phyloP scores from a whole-genome alignment of 2,329 filamentous ascomycete species.

The Monosporascus sp. region DNA sequence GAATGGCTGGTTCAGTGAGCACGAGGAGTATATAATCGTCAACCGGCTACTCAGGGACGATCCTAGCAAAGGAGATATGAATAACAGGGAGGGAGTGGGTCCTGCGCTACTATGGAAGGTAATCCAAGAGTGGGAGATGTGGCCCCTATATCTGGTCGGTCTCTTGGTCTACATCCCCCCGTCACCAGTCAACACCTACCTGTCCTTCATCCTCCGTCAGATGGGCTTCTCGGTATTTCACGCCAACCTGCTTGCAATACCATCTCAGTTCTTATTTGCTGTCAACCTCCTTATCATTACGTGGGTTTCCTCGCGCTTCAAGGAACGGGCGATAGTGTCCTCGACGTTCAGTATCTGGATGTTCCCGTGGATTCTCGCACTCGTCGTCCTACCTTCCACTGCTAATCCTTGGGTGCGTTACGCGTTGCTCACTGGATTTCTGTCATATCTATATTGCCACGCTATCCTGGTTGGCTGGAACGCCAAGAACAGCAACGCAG shows the following conservation, averaged over 20 bases:
- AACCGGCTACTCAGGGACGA: conserved; percentile 56
- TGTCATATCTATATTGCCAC: conserved; percentile 45
- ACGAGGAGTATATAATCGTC: conserved; percentile 54
- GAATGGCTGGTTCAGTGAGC: conserved; percentile 55
- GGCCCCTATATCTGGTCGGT: conserved; percentile 48
- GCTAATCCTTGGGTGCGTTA: conserved; percentile 38
- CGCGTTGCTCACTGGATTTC: conserved; percentile 31
- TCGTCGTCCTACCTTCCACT: conserved; percentile 32
- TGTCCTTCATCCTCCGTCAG: conserved; percentile 52
- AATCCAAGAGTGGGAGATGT: conserved; percentile 44
- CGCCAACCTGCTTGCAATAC: conserved; percentile 59
- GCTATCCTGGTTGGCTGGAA: conserved; percentile 43
- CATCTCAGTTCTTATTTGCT: conserved; percentile 40
- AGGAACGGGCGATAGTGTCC: conserved; percentile 39
- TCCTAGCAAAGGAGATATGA: conserved; percentile 54
- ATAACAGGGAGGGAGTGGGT: conserved; percentile 53
- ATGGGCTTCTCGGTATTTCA: conserved; percentile 57
- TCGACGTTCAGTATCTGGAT: conserved; percentile 45
- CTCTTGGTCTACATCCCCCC: conserved; percentile 49
- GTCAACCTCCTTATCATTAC: conserved; percentile 28
- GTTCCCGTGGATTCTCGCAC: conserved; percentile 40
- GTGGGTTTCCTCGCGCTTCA: conserved; percentile 22
- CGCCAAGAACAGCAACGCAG: conserved; percentile 41
- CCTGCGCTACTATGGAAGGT: conserved; percentile 43
- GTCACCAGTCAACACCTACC: conserved; percentile 43